Base-by-base conservation (phyloP, 495 filamentous ascomycete genomes). In the Tuber umbilicatum region DNA sequence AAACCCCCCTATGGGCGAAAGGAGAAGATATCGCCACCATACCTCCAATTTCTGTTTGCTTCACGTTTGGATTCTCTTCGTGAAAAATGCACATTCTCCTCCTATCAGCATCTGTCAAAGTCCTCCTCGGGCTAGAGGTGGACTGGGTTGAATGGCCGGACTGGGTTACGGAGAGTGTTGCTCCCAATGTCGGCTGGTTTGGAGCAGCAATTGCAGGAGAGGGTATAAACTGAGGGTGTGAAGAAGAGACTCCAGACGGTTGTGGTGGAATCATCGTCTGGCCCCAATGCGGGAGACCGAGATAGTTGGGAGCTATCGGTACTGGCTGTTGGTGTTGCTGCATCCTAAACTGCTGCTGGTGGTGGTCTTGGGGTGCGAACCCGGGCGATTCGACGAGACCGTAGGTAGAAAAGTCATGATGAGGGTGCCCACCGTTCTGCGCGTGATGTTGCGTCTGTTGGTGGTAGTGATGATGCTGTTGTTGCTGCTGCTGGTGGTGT, bases 11-110 rank as follows among this genome's bases (percentile, higher is more conserved):
- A 23, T 70, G 55, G 42, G 38, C 7, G 35, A 35, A 55, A 38
- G 68, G 60, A 41, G 39, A 71, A 72, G 68, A 73, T 72, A 73
- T 75, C 69, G 60, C 68, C 40, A 75, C 74, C 89, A 84, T 86
- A 94, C 92, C 90, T 86, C 95, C 95, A 85, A 99, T 99, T 82
- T 98, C 95, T 37, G 94, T 97, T 84, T 99, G 95, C 85, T 98
- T 97, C n/a, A 92, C 92, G 72, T 88, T 91, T 68, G 94, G 95
- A 81, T 98, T 90, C 79, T 97, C 94, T 82, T 97, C 93, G 81
- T 94, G 92, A 84, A 97, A 99, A 80, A 93, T 87, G 83, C 95
- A 98, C 94, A 99, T 99, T 71, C 89, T 89, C 73, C 94, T 89
- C 71, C 95, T 89, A 81, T 97, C 94, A 42, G 92, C 90, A 84